Base-by-base conservation (phyloP, 2,329 filamentous ascomycete species). In the Apiospora saccharicola region DNA sequence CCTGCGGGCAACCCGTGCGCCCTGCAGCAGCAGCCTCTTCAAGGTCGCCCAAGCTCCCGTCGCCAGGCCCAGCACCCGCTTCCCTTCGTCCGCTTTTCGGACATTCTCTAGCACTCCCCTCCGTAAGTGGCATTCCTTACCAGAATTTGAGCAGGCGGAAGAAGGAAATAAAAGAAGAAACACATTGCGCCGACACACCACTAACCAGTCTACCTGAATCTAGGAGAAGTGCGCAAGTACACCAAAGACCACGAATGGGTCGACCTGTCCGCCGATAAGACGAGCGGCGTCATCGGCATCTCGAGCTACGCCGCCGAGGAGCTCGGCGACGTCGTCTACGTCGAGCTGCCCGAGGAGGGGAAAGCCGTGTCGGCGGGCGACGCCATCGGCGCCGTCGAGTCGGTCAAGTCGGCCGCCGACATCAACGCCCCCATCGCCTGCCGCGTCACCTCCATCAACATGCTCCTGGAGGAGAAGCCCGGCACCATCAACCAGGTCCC, bases 171-270 rank as follows among this genome's bases (percentile, higher is more conserved):
- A 61, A 61, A 22, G 19, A 34, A 30, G 24, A 47, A 47, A 8
- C 53, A 8, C 24, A 16, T 4, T 53, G 24, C 24, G 6, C 49
- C 49, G 26, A 24, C 10, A n/a, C 24, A 2, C 82, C 86, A 78
- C 83, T 84, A 84, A 82, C 74, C 78, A 76, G 53, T 26, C 19
- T 41, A 10, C 68, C 4, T 41, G 34, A 49, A 49, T 43, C 73
- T 75, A 93, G 91, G 85, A 79, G 85, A 87, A 71, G 86, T 89
- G 75, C 96, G 96, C 86, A 94, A 92, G 83, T 99, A 97, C 88
- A 98, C 96, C 76, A 93, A 95, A 83, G 96, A 98, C 81, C 96
- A 99, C 88, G 96, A 99, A 87, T 99, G 96, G 96, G 91, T 99
- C 82, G 95, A 98, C 84, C 86, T 98, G 73, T 92, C 91, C 72